phyloP scores from a whole-genome alignment of 1,284 basidiomycete species.

The Neotropicomus parvogracilis region DNA sequence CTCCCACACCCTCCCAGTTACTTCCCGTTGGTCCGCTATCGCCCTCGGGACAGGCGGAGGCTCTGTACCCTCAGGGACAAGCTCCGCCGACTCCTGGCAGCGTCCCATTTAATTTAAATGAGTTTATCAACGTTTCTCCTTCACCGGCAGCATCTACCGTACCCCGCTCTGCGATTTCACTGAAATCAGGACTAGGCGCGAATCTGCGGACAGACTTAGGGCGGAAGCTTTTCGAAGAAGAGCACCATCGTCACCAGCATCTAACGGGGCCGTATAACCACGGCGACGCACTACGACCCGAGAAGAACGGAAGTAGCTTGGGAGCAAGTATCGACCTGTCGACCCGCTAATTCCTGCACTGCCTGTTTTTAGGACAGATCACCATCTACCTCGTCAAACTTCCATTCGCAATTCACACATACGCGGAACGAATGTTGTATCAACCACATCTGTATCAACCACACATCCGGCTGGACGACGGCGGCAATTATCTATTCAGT shows the following conservation, averaged over 20 bases:
- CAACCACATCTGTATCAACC: constrained; percentile 33
- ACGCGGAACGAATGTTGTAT: constrained; percentile 32
- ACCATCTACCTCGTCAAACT: constrained; percentile 18
- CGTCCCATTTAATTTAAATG: constrained; percentile 58
- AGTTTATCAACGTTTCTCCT: constrained; percentile 71
- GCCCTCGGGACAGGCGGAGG: constrained; percentile 23
- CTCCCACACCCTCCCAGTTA: constrained; percentile 27
- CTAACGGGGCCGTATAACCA: constrained; percentile 14
- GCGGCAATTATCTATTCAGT: constrained; percentile 30
- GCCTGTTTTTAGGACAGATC: constrained; percentile 7
- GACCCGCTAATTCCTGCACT: constrained; percentile 19
- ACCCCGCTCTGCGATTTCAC: constrained; percentile 30
- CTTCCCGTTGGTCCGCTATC: constrained; percentile 33
- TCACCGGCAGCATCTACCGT: constrained; percentile 44
- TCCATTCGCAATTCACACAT: constrained; percentile 21
- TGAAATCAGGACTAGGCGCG: constrained; percentile 43
- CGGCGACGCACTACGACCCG: constrained; percentile 24
- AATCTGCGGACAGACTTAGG: constrained; percentile 58
- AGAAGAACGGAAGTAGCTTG: constrained; percentile 25
- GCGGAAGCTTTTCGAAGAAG: constrained; percentile 67
- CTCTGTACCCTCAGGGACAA: constrained; percentile 17
- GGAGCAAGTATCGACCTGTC: constrained; percentile 32
- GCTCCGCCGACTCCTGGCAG: constrained; percentile 41
- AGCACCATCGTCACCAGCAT: constrained; percentile 43
- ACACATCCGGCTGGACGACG: constrained; percentile 18